phyloP scores from a whole-genome alignment of 2,329 filamentous ascomycete species.

The Fusarium camptoceras region DNA sequence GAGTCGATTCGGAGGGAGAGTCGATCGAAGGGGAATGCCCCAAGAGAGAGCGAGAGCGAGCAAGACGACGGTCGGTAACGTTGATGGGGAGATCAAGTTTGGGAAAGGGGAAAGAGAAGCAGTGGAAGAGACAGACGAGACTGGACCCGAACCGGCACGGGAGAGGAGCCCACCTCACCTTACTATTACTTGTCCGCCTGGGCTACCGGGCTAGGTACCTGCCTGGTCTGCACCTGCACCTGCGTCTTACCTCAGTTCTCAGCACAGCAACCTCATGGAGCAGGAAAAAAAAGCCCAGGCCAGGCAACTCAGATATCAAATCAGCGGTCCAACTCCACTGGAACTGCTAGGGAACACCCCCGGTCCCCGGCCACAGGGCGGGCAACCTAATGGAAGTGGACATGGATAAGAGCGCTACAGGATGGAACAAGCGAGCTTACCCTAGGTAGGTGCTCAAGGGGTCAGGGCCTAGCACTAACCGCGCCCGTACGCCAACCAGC shows the following conservation, averaged over 20 bases:
- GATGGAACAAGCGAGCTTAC: constrained; percentile 33
- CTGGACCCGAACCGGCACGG: constrained; percentile 20
- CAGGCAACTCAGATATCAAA: constrained; percentile 25
- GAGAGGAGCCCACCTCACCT: constrained; percentile 24
- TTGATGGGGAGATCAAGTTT: constrained; percentile 44
- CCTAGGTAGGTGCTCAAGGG: background rate
- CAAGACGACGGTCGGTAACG: constrained; percentile 33
- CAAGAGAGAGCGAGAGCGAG: constrained; percentile 33
- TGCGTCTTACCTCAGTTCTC: constrained; percentile 9
- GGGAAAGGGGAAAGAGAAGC: constrained; percentile 43
- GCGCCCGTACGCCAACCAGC: constrained; percentile 28
- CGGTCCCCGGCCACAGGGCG: constrained; percentile 23
- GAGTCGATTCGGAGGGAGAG: constrained; percentile 22
- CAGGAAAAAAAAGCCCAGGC: constrained; percentile 1
- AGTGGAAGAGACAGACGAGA: constrained; percentile 24
- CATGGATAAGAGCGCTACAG: constrained; percentile 32
- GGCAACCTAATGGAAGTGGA: constrained; percentile 3
- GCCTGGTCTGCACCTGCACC: background rate
- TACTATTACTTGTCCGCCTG: background rate
- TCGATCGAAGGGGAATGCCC: constrained; percentile 38
- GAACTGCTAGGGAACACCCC: constrained; percentile 26
- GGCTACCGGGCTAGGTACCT: background rate
- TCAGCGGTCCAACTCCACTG: constrained; percentile 30
- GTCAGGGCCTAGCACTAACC: constrained; percentile 11
- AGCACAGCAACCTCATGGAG: constrained; percentile 4